These are phyloP conservation scores for Melampsora larici-populina DNA, from an alignment of 1,284 basidiomycete genomes.

Conservation along the genomic window DNA sequence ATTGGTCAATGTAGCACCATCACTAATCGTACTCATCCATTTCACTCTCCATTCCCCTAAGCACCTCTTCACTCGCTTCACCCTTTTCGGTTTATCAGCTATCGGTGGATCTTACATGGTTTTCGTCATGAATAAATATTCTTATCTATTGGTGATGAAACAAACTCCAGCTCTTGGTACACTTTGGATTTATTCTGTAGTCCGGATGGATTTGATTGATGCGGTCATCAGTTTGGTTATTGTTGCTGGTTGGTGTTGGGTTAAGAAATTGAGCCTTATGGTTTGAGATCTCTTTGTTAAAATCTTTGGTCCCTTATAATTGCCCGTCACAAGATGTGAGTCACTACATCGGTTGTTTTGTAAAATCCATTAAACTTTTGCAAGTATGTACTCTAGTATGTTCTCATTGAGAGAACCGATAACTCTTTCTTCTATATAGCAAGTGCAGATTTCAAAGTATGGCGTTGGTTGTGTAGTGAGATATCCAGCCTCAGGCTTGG, in stretches of 20 bases:
- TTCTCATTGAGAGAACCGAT: too few species aligned
- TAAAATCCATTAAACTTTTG: too few species aligned
- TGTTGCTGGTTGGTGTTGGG: constrained; percentile 47
- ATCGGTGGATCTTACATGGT: constrained; percentile 46
- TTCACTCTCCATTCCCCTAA: constrained; percentile 43
- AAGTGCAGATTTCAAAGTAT: too few species aligned
- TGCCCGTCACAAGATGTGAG: too few species aligned
- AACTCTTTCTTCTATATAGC: too few species aligned
- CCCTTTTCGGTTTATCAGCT: constrained; percentile 44
- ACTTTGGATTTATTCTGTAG: constrained; percentile 53
- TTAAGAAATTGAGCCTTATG: constrained; percentile 46
- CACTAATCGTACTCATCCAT: constrained; percentile 43
- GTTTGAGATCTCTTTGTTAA: constrained; percentile 9
- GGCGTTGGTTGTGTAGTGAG: too few species aligned
- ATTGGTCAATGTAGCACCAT: constrained; percentile 19
- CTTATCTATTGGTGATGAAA: constrained; percentile 51
- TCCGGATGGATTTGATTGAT: constrained; percentile 51
- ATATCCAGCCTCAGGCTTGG: too few species aligned
- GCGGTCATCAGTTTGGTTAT: constrained; percentile 50
- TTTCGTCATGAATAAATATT: constrained; percentile 46
- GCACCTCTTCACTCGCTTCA: constrained; percentile 35
- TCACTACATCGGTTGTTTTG: too few species aligned
- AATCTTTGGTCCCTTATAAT: too few species aligned
- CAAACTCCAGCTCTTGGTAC: constrained; percentile 53
- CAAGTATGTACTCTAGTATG: too few species aligned